Conservation (phyloP, 148 eudicot genomes). For the Cornus suecica region DNA sequence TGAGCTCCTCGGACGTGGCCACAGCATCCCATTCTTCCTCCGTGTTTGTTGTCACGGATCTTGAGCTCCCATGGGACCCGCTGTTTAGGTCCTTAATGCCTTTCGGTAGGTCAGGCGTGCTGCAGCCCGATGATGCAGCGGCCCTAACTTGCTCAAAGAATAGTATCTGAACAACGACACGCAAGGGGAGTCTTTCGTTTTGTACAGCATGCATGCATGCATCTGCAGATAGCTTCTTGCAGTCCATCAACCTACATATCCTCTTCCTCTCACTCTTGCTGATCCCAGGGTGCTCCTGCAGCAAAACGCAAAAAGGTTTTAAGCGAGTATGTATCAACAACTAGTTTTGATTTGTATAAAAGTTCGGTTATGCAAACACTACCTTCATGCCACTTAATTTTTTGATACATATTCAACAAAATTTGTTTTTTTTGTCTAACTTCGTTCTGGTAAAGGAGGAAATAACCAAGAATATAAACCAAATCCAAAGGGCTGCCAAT, state of each 20-base stretch:
- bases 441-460: too few species aligned
- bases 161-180: constrained; percentile 86
- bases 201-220: constrained; percentile 95
- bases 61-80: constrained; percentile 61
- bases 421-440: too few species aligned
- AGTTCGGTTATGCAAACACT: background rate
- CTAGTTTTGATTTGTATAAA: background rate
- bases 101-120: constrained; percentile 86
- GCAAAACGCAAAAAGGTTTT: background rate
- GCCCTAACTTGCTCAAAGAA: constrained; percentile 93
- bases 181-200: constrained; percentile 87
- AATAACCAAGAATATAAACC: too few species aligned
- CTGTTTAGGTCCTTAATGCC: constrained; percentile 56
- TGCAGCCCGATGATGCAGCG: constrained; percentile 73
- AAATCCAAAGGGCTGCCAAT: too few species aligned
- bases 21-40: constrained; percentile 91
- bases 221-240: constrained; percentile 92
- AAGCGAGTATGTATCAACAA: background rate
- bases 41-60: constrained; percentile 45
- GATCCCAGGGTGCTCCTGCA: constrained; percentile 87
- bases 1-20: constrained; percentile 82
- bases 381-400: background rate
- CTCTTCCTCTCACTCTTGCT: constrained; percentile 84
- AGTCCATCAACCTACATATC: constrained; percentile 83
- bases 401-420: background rate